These are phyloP conservation scores for Citropsis articulata DNA, from an alignment of 345 rosid genomes.

Conservation along the genomic window DNA sequence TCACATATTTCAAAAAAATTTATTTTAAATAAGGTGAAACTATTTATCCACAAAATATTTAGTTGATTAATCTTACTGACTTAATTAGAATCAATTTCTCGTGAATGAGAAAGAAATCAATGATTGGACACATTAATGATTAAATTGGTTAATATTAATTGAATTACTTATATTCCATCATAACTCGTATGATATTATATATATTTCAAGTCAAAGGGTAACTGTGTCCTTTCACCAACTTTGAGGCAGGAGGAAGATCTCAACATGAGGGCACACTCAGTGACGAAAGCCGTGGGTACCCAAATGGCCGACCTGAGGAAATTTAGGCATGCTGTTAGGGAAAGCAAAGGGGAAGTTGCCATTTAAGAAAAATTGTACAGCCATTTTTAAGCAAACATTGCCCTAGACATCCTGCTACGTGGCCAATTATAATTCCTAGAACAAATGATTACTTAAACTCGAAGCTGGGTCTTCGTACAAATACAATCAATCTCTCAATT, in stretches of 20 bases:
- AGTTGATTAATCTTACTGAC: no score
- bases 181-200: background rate
- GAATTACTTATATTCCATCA: background rate
- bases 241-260: background rate
- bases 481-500: conserved; percentile 1
- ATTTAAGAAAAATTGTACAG: background rate
- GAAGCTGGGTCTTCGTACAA: conserved; percentile 16
- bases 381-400: conserved; percentile 1
- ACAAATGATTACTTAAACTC: background rate
- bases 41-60: no score
- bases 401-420: background rate
- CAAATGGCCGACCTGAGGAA: conserved; percentile 13
- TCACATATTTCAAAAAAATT: no score
- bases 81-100: no score
- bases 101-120: no score
- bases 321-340: conserved; percentile 20
- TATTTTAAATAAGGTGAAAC: no score
- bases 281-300: background rate
- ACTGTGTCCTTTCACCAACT: background rate
- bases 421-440: background rate
- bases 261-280: background rate
- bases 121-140: no score
- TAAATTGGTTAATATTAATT: no score
- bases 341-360: conserved; percentile 23
- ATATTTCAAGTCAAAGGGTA: background rate